A percentile compares a stretch with the other conserved stretches of the same genome.
Conservation (phyloP, 345 rosid species). For the Geranium brycei region DNA sequence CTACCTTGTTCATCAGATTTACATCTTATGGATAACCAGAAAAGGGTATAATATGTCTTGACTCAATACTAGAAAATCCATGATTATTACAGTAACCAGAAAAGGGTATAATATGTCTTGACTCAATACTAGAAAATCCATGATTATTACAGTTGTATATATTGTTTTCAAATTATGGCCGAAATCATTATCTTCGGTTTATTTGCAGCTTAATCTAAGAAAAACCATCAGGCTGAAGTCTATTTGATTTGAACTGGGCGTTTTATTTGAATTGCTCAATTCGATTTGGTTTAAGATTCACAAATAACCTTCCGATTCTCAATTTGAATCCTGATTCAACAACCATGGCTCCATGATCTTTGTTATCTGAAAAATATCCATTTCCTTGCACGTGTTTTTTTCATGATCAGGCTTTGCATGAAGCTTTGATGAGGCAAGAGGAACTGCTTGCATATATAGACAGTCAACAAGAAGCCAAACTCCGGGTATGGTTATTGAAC, state of each 20-base stretch:
- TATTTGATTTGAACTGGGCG: too few species aligned
- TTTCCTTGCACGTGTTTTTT: neutral
- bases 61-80: neutral
- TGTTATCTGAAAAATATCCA: neutral
- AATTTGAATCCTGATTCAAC: too few species aligned
- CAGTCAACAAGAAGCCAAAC: constrained; percentile 11
- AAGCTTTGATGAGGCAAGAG: constrained; percentile 25
- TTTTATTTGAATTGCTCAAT: too few species aligned
- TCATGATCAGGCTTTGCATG: constrained; percentile 20
- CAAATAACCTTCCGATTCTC: too few species aligned
- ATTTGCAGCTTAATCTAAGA: too few species aligned
- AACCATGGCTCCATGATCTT: neutral
- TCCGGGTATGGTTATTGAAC: constrained; percentile 4
- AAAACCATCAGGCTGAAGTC: too few species aligned
- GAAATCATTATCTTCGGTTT: too few species aligned
- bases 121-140: neutral
- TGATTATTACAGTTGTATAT: neutral
- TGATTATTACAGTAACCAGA: neutral
- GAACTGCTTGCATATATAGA: constrained; percentile 23
- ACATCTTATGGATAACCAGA: too few species aligned
- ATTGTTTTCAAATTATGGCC: neutral
- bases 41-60: neutral
- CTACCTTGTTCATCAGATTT: too few species aligned
- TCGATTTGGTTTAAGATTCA: too few species aligned
- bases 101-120: too few species aligned